phyloP scores from a whole-genome alignment of 345 rosid species.

The Melaleuca quinquenervia region DNA sequence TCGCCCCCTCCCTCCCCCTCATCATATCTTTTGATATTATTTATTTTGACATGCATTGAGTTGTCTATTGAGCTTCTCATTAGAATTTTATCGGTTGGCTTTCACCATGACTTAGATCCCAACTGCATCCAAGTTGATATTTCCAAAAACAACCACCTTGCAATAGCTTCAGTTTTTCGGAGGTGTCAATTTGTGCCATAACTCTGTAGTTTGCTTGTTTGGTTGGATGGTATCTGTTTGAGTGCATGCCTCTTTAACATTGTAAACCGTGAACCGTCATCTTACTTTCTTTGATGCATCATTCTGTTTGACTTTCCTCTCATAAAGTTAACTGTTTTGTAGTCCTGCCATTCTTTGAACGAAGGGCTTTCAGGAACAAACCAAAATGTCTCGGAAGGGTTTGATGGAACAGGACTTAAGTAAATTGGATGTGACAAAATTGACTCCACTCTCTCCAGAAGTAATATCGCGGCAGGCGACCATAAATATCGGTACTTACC shows the following conservation, averaged over 20 bases:
- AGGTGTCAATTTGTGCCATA: background rate
- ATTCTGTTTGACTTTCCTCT: background rate
- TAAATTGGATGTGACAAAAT: slow-evolving; percentile 66
- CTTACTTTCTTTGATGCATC: background rate
- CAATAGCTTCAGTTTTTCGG: background rate
- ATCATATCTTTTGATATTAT: background rate
- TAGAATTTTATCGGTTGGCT: background rate
- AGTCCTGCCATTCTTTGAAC: background rate
- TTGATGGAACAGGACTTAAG: slow-evolving; percentile 89
- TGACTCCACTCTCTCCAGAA: slow-evolving; percentile 95
- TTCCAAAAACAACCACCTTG: background rate
- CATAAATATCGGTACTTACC: slow-evolving; percentile 60
- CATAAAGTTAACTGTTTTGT: background rate
- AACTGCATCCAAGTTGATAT: background rate
- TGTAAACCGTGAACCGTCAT: background rate
- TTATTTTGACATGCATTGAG: background rate
- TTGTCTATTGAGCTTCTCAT: background rate
- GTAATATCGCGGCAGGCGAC: slow-evolving; percentile 97
- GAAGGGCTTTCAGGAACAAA: background rate
- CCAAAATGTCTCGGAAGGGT: slow-evolving; percentile 71
- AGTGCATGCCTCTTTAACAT: background rate
- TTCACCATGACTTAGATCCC: background rate
- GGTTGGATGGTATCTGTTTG: background rate
- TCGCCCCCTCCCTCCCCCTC: background rate
- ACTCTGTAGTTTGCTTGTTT: background rate